phyloP scores from a whole-genome alignment of 2,329 filamentous ascomycete genomes.

The Cladosporium velox region DNA sequence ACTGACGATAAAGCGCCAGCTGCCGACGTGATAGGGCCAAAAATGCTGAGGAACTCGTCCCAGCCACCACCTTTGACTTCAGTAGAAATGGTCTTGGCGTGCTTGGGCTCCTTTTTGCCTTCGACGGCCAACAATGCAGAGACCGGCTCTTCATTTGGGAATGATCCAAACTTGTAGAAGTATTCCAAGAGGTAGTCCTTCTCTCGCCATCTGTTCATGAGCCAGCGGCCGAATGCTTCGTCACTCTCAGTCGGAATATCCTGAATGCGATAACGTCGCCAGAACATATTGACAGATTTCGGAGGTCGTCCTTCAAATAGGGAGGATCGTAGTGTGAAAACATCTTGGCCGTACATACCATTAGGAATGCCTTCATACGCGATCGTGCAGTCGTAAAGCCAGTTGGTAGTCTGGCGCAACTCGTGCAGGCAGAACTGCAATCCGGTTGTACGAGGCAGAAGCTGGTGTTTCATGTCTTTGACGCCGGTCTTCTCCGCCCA shows the following conservation, averaged over 20 bases:
- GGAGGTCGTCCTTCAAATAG: constrained; percentile 87
- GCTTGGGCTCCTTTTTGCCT: constrained; percentile 39
- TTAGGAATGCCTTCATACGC: constrained; percentile 92
- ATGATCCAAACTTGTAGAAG: constrained; percentile 71
- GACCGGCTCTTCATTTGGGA: constrained; percentile 65
- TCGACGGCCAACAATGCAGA: constrained; percentile 39
- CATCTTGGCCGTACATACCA: constrained; percentile 80
- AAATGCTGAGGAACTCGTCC: constrained; percentile 56
- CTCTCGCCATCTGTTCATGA: constrained; percentile 83
- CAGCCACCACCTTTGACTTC: constrained; percentile 52
- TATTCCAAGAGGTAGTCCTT: constrained; percentile 88
- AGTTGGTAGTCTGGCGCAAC: constrained; percentile 72
- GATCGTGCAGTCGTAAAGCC: constrained; percentile 90
- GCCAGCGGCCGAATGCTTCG: constrained; percentile 78
- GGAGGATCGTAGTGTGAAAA: constrained; percentile 82
- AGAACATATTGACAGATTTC: constrained; percentile 95
- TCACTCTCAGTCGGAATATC: constrained; percentile 78
- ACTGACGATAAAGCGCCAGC: constrained; percentile 50
- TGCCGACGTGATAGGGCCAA: constrained; percentile 53
- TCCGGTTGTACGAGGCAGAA: constrained; percentile 79
- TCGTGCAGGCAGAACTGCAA: constrained; percentile 78
- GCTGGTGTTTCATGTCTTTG: constrained; percentile 70
- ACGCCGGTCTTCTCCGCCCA: constrained; percentile 78
- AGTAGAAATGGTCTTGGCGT: constrained; percentile 50
- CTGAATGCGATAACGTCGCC: constrained; percentile 78